Conservation (phyloP, 1,139 yeast species). For the Ashbya aceris region DNA sequence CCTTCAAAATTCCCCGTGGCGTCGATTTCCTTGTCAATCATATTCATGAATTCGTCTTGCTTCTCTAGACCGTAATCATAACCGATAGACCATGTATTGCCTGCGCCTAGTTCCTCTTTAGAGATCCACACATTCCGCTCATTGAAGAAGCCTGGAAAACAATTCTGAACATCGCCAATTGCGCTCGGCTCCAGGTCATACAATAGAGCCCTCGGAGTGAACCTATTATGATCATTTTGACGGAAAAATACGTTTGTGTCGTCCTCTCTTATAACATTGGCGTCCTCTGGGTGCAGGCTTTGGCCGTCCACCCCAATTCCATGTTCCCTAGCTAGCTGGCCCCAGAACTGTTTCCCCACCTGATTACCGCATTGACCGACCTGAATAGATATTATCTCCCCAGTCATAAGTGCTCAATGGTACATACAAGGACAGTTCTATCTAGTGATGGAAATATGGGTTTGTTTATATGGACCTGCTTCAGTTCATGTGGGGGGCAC, state of each 20-base stretch:
- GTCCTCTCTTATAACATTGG: slow-evolving; percentile 35
- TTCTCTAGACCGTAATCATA: slow-evolving; percentile 65
- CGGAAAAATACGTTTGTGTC: slow-evolving; percentile 81
- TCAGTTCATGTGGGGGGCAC: too few relatives aligned
- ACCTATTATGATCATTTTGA: slow-evolving; percentile 62
- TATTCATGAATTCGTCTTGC: slow-evolving; percentile 64
- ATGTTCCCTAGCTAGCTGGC: slow-evolving; percentile 79
- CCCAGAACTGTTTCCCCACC: slow-evolving; percentile 90
- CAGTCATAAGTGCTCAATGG: slow-evolving; percentile 20
- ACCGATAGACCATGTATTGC: slow-evolving; percentile 93
- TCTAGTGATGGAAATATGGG: too few relatives aligned
- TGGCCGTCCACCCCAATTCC: slow-evolving; percentile 73
- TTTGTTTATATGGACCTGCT: too few relatives aligned
- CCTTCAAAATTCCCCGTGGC: slow-evolving; percentile 85
- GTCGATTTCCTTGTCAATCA: slow-evolving; percentile 85
- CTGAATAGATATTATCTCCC: slow-evolving; percentile 58
- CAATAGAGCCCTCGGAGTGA: slow-evolving; percentile 79
- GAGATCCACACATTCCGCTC: slow-evolving; percentile 77
- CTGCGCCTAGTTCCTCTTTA: slow-evolving; percentile 82
- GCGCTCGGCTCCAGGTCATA: slow-evolving; percentile 91
- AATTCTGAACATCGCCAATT: slow-evolving; percentile 50
- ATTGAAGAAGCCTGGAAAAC: slow-evolving; percentile 62
- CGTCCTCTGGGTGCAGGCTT: slow-evolving; percentile 23
- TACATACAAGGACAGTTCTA: too few relatives aligned
- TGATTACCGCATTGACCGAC: slow-evolving; percentile 94